Percentiles rank a stretch among this genome's conserved stretches.
Evolutionary conservation across 176 grass and related monocot genomes (phyloP).

Genomic region (Cenchrus fungigraminus): DNA sequence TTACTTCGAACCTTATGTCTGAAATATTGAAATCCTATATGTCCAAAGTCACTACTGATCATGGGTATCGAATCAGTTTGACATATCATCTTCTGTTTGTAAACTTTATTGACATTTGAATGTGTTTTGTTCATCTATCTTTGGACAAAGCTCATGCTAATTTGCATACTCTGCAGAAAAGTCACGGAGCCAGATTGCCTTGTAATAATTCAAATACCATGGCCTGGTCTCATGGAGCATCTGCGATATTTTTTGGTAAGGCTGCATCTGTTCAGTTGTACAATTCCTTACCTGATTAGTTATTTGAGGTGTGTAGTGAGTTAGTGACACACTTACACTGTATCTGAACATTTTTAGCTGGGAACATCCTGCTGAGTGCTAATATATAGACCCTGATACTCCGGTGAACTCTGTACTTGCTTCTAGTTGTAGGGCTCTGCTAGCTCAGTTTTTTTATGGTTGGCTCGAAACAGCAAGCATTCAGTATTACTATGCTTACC

Average conservation of each 20-base stretch:
- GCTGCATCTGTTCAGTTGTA: neutral
- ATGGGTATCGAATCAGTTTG: neutral
- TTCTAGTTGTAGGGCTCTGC: neutral
- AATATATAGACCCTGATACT: neutral
- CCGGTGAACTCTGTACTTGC: conserved; percentile 3
- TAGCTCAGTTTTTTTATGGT: neutral
- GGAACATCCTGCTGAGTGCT: neutral
- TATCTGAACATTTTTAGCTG: neutral
- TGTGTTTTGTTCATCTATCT: neutral
- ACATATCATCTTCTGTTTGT: neutral
- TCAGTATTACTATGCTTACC: neutral
- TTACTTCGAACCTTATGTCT: neutral
- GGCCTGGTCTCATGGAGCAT: neutral
- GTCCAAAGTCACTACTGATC: neutral
- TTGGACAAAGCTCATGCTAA: neutral
- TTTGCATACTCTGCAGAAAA: neutral
- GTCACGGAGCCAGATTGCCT: neutral
- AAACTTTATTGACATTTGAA: neutral
- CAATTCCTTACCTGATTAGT: neutral
- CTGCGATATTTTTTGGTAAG: neutral
- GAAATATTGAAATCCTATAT: neutral
- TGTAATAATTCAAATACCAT: neutral
- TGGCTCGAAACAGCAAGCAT: neutral
- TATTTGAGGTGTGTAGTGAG: neutral
- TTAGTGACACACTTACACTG: neutral